phyloP scores from a whole-genome alignment of 495 filamentous ascomycete species.

The Xylaria cubensis region DNA sequence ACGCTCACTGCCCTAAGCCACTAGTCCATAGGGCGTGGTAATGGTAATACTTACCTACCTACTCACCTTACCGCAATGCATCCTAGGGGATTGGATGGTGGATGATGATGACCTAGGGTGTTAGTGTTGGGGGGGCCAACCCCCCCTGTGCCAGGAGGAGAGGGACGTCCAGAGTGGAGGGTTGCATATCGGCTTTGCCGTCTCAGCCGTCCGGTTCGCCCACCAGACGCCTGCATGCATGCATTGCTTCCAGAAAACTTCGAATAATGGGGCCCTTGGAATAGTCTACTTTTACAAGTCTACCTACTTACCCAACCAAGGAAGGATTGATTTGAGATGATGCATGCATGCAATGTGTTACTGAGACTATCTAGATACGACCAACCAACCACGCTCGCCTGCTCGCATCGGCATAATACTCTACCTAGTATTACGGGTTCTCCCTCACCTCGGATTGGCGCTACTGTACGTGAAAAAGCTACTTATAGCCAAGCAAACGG shows the following conservation, averaged over 20 bases:
- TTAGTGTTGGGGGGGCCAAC: neutral
- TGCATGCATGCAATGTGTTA: neutral
- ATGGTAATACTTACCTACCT: neutral
- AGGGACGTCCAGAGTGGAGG: slow-evolving; percentile 17
- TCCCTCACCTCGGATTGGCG: neutral
- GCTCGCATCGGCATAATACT: neutral
- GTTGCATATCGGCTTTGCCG: slow-evolving; percentile 31
- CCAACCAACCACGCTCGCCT: neutral
- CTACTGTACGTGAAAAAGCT: slow-evolving; percentile 1
- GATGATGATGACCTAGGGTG: slow-evolving; percentile 8
- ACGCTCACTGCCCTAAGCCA: neutral
- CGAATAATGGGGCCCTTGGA: slow-evolving; percentile 16
- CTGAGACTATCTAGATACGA: neutral
- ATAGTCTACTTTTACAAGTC: too few relatives aligned
- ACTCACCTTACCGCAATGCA: neutral
- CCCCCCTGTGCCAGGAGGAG: slow-evolving; percentile 13
- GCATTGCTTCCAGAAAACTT: slow-evolving; percentile 28
- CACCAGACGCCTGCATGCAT: neutral
- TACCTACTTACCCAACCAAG: too few relatives aligned
- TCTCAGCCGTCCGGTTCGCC: slow-evolving; percentile 27
- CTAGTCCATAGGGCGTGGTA: neutral
- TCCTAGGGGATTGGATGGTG: slow-evolving; percentile 9
- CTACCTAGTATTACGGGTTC: neutral
- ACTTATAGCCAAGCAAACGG: slow-evolving; percentile 1
- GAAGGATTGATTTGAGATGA: slow-evolving; percentile 14